Evolutionary conservation across 805 yeast genomes (phyloP).

Genomic region (Saitoella complicata): DNA sequence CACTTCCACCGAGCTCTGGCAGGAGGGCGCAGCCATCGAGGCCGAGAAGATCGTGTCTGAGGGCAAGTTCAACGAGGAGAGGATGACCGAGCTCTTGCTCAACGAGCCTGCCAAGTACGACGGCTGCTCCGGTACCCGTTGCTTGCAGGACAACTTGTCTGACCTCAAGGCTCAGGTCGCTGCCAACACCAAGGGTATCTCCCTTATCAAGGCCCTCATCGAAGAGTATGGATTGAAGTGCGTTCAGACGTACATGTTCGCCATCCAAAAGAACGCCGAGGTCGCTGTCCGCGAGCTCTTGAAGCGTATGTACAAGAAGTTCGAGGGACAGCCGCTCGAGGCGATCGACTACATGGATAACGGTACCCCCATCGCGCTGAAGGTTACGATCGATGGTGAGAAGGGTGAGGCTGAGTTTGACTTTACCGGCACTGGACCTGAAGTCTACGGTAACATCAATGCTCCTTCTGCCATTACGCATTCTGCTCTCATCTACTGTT

Average conservation of each 20-base stretch:
- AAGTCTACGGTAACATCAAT: conserved; percentile 75
- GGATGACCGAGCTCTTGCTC: conserved; percentile 43
- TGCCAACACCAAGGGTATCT: conserved; percentile 75
- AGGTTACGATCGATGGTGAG: conserved; percentile 30
- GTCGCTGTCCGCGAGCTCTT: conserved; percentile 45
- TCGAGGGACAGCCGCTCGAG: conserved; percentile 22
- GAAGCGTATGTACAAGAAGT: conserved; percentile 28
- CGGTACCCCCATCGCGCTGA: conserved; percentile 50
- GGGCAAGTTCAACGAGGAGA: conserved; percentile 62
- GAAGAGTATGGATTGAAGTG: conserved; percentile 43
- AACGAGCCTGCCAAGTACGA: conserved; percentile 66
- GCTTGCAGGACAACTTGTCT: conserved; percentile 66
- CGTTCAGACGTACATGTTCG: conserved; percentile 60
- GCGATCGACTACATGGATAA: conserved; percentile 66
- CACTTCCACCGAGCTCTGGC: conserved; percentile 63
- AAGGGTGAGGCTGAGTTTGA: conserved; percentile 59
- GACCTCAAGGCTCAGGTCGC: conserved; percentile 77
- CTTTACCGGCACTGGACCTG: conserved; percentile 74
- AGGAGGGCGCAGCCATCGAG: conserved; percentile 82
- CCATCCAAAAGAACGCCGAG: conserved; percentile 68
- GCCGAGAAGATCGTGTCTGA: conserved; percentile 57
- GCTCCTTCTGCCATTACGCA: conserved; percentile 84
- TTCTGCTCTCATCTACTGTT: conserved; percentile 75
- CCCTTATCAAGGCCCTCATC: conserved; percentile 42
- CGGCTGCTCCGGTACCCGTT: conserved; percentile 80